These are phyloP conservation scores for Delonix regia DNA, from an alignment of 306 rosid species.

Conservation along the genomic window DNA sequence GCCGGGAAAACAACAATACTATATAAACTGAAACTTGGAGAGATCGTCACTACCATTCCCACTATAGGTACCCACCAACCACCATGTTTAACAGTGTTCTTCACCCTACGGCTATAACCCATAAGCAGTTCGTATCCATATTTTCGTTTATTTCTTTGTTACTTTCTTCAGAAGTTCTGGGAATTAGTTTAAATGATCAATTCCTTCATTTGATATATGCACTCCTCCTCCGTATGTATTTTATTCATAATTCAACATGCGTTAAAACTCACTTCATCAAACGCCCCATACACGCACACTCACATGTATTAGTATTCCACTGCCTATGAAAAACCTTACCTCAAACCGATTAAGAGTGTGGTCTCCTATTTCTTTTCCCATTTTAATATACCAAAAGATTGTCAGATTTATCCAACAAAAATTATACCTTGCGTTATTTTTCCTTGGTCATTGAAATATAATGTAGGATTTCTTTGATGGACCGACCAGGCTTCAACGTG, in stretches of 20 bases:
- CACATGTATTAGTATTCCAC: background rate
- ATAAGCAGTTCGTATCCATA: background rate
- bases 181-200: background rate
- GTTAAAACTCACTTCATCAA: background rate
- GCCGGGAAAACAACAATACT: slow-evolving; percentile 89
- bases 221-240: background rate
- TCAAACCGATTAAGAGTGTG: background rate
- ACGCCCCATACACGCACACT: too few species aligned
- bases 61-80: slow-evolving; percentile 64
- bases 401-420: background rate
- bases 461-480: slow-evolving; percentile 25
- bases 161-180: background rate
- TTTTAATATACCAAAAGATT: background rate
- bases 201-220: background rate
- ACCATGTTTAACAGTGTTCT: background rate
- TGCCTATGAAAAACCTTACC: background rate
- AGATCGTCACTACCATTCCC: slow-evolving; percentile 88
- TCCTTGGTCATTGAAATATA: background rate
- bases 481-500: slow-evolving; percentile 73
- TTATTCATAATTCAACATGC: background rate
- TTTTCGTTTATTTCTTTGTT: background rate
- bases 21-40: slow-evolving; percentile 83
- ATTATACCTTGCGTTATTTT: background rate
- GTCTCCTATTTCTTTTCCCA: background rate
- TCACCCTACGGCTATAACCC: background rate